phyloP scores from a whole-genome alignment of 2,329 filamentous ascomycete genomes.

The Fusarium graminum region DNA sequence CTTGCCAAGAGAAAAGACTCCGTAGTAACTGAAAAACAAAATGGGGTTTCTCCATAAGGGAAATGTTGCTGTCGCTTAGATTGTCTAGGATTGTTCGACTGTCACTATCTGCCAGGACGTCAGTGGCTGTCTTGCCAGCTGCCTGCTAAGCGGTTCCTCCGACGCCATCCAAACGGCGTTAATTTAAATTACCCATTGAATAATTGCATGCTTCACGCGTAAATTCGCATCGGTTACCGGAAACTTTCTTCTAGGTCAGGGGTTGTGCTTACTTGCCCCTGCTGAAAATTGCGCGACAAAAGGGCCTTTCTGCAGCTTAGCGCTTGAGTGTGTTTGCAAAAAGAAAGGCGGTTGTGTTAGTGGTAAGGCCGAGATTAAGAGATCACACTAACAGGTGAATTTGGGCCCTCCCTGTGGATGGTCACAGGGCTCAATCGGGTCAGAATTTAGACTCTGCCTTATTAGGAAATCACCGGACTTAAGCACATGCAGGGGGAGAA shows the following conservation, averaged over 20 bases:
- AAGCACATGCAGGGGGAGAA: slow-evolving; percentile 11
- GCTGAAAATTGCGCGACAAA: slow-evolving; percentile 28
- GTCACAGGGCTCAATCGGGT: too few relatives aligned
- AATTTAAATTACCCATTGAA: slow-evolving; percentile 21
- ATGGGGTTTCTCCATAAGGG: too few relatives aligned
- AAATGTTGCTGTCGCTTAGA: too few relatives aligned
- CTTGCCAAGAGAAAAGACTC: background rate
- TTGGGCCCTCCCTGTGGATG: background rate
- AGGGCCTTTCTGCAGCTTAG: slow-evolving; percentile 22
- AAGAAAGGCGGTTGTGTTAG: slow-evolving; percentile 18
- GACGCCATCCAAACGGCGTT: slow-evolving; percentile 2
- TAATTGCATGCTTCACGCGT: slow-evolving; percentile 5
- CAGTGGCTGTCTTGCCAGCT: slow-evolving; percentile 14
- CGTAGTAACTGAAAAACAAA: background rate
- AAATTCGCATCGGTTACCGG: slow-evolving; percentile 5
- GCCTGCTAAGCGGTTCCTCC: background rate
- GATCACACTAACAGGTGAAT: background rate
- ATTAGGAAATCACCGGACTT: slow-evolving; percentile 40
- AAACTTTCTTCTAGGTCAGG: slow-evolving; percentile 23
- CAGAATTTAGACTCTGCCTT: slow-evolving; percentile 9
- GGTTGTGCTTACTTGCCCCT: slow-evolving; percentile 9
- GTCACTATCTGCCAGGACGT: background rate
- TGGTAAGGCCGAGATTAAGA: fast-evolving
- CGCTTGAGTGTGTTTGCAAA: background rate
- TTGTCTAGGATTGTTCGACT: too few relatives aligned